Evolutionary conservation across 306 rosid genomes (phyloP), one percentile per base, ranked within the genome.

Genomic region (Citrullus mucosospermus): DNA sequence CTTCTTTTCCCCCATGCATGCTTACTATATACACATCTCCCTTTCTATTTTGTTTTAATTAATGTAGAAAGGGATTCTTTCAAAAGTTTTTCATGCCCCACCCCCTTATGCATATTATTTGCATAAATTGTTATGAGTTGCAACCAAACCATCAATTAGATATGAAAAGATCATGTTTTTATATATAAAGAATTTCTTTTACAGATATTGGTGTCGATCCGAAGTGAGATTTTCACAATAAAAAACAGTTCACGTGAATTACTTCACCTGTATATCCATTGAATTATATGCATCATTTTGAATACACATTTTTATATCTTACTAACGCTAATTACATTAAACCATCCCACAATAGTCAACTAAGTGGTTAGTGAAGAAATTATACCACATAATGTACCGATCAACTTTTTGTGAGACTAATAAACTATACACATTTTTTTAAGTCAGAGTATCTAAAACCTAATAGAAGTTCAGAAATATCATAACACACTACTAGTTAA

Each of bases 1-100:
- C 57, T 46, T 46, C 58, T 46, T 71, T 70, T 71, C 1, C 9
- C 48, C 76, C 76, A 48, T 71, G 76, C 76, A 71, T 69, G 76
- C 76, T 22, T 48, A 6, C 76, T 71, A 25, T 51, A 17, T n/a
- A 20, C 9, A 30, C 8, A 61, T 65, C 18, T 66, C 8, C 8
- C 14, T 38, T 39, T 38, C 14, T 13, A 30, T 4, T 32, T 63
- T 67, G 2, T 17, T 38, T 41, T 41, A 67, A 67, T 67, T 67
- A 67, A 39, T 41, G 36, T 68, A 43, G 2, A 69, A 63, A 34
- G 34, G 10, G 43, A 66, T 38, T 9, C 9, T 9, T 69, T 69
- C 18, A 43, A 76, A 61, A 79, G 74, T 61, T 67, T 3, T 65
- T 34, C 22, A 41, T 46, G 51, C 61, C 62, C 65, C 38, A 76